Conservation (phyloP, 805 yeast genomes). For the Lipomyces starkeyi region DNA sequence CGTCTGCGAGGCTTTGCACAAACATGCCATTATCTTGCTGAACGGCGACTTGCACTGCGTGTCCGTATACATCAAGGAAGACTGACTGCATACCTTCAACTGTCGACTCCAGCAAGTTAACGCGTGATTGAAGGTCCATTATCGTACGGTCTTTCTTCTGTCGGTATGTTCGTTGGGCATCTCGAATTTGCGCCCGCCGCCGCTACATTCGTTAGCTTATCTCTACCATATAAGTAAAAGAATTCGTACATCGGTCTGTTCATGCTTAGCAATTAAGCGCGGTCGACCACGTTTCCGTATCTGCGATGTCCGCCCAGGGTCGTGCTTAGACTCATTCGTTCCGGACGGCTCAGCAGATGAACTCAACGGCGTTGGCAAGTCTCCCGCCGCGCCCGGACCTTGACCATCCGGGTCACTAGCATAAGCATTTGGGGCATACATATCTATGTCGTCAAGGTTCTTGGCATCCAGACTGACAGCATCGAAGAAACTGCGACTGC, state of each 20-base stretch:
- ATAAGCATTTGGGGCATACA: neutral
- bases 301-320: neutral
- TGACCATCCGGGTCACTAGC: neutral
- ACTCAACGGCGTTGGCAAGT: neutral
- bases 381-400: neutral
- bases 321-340: neutral
- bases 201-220: constrained; percentile 6
- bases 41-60: constrained; percentile 16
- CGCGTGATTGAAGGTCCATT: constrained; percentile 17
- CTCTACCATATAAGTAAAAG: neutral
- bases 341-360: neutral
- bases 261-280: neutral
- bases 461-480: neutral
- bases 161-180: constrained; percentile 28
- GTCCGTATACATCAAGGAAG: constrained; percentile 19
- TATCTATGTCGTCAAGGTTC: neutral
- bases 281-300: constrained; percentile 1
- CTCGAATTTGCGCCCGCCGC: constrained; percentile 28
- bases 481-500: neutral
- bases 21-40: neutral
- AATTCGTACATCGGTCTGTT: neutral
- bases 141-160: constrained; percentile 26
- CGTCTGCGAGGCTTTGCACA: constrained; percentile 11
- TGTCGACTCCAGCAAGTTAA: constrained; percentile 11
- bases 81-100: constrained; percentile 20